Evolutionary conservation across 2,329 filamentous ascomycete species (phyloP).

Genomic region (Calonectria pseudoreteaudii): DNA sequence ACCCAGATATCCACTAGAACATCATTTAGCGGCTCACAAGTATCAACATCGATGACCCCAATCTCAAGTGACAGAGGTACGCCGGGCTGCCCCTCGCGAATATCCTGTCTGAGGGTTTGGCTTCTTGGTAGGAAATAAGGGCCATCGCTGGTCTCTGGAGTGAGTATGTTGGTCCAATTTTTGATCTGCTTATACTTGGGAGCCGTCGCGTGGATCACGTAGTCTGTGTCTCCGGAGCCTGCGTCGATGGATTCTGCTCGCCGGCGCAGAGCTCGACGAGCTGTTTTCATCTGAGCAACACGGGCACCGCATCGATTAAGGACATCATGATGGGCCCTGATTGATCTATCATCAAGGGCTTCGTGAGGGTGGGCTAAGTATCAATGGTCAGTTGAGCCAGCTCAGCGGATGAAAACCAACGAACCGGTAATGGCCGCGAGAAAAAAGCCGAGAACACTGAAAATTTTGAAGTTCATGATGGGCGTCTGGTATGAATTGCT

Average conservation of each 20-base stretch:
- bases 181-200: constrained; percentile 20
- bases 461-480: background rate
- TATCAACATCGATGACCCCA: constrained; percentile 4
- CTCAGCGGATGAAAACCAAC: background rate
- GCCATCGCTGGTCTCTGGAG: constrained; percentile 17
- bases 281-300: background rate
- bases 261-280: background rate
- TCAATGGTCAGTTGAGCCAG: background rate
- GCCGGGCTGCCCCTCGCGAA: constrained; percentile 15
- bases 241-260: background rate
- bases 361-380: background rate
- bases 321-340: background rate
- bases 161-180: constrained; percentile 21
- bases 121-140: constrained; percentile 22
- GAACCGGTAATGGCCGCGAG: background rate
- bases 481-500: background rate
- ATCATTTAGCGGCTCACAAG: constrained; percentile 8
- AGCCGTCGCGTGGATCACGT: constrained; percentile 12
- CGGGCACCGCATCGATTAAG: background rate
- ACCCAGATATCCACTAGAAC: constrained; percentile 15
- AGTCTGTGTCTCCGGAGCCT: constrained; percentile 1
- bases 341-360: background rate
- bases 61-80: constrained; percentile 22
- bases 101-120: constrained; percentile 24
- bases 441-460: background rate